These are phyloP conservation scores for Fusarium pseudoanthophilum DNA, from an alignment of 2,329 filamentous ascomycete genomes.

Conservation along the genomic window DNA sequence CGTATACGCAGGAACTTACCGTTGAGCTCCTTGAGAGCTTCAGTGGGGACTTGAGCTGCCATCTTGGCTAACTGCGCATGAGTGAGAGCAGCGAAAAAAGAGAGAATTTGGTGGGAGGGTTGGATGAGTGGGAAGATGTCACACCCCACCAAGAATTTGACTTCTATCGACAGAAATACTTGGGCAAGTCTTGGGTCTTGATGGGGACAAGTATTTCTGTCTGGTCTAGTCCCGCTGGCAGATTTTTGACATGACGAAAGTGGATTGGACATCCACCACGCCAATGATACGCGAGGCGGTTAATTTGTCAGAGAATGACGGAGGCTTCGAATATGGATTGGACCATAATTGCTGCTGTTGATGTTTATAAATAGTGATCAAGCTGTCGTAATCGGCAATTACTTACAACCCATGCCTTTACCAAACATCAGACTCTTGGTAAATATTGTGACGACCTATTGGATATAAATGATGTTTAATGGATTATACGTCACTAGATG, in stretches of 20 bases:
- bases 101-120: slow-evolving; percentile 38
- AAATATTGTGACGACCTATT: neutral
- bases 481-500: neutral
- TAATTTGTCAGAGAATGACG: neutral
- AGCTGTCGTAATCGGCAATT: neutral
- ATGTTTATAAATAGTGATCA: neutral
- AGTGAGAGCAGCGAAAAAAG: slow-evolving; percentile 29
- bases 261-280: slow-evolving; percentile 23
- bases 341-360: neutral
- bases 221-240: slow-evolving; percentile 29
- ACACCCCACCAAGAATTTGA: slow-evolving; percentile 41
- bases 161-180: slow-evolving; percentile 31
- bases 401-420: neutral
- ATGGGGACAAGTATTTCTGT: neutral
- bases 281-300: slow-evolving; percentile 20
- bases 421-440: neutral
- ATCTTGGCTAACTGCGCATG: slow-evolving; percentile 49
- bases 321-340: neutral
- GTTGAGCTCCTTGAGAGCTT: slow-evolving; percentile 58
- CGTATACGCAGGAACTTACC: slow-evolving; percentile 42
- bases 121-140: slow-evolving; percentile 29
- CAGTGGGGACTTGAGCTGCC: slow-evolving; percentile 56
- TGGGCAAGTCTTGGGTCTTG: neutral
- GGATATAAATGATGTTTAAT: neutral
- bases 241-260: slow-evolving; percentile 43